A percentile compares a stretch with the other conserved stretches of the same genome.
phyloP scores from a whole-genome alignment of 495 filamentous ascomycete species.

The Penicillium paxilli region DNA sequence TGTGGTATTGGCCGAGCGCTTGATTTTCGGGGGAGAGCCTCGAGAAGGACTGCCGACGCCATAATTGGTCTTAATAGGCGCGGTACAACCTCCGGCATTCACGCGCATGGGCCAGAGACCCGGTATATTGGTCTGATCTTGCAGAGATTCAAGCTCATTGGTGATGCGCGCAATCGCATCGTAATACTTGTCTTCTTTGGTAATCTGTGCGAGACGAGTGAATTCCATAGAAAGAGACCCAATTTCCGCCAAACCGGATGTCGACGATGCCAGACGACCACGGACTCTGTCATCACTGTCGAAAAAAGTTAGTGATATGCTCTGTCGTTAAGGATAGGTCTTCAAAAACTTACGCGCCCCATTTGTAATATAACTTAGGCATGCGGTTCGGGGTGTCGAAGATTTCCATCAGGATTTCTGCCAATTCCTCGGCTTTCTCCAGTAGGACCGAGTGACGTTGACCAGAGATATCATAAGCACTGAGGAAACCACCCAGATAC shows the following conservation, averaged over 20 bases:
- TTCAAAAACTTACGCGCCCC: constrained; percentile 78
- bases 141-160: constrained; percentile 77
- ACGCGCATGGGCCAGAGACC: constrained; percentile 83
- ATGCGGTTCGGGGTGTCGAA: constrained; percentile 98
- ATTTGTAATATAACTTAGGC: constrained; percentile 84
- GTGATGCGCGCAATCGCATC: constrained; percentile 94
- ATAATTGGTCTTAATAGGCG: constrained; percentile 8
- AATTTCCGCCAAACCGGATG: constrained; percentile 76
- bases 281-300: constrained; percentile 56
- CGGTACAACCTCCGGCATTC: constrained; percentile 73
- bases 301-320: constrained; percentile 14
- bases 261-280: constrained; percentile 62
- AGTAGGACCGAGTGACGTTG: constrained; percentile 68
- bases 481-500: constrained; percentile 80
- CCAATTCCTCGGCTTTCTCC: constrained; percentile 85
- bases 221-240: constrained; percentile 94
- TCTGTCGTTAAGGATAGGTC: too few relatives aligned
- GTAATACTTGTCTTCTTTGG: constrained; percentile 84
- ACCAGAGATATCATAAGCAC: constrained; percentile 78
- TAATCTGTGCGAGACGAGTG: constrained; percentile 89
- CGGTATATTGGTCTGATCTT: constrained; percentile 70
- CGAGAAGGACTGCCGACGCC: constrained; percentile 1
- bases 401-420: constrained; percentile 82
- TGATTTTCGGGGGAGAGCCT: background rate
- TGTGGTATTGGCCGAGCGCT: background rate